These are phyloP conservation scores for Petunia axillaris DNA, from an alignment of 257 asterid genomes.

Conservation along the genomic window DNA sequence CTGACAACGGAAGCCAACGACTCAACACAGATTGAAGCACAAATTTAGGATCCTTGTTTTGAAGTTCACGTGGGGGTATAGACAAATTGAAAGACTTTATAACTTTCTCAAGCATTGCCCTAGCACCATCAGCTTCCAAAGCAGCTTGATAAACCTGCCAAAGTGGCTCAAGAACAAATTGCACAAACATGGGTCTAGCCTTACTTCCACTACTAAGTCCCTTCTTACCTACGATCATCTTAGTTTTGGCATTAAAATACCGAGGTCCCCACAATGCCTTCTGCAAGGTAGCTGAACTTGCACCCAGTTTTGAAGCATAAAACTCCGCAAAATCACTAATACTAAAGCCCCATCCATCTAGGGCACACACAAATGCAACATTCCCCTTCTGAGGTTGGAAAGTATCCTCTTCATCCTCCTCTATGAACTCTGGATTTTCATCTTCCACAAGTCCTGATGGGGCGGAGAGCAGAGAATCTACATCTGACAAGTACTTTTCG, in stretches of 20 bases:
- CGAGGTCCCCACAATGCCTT: conserved; percentile 92
- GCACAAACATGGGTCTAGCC: conserved; percentile 90
- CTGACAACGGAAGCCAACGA: conserved; percentile 91
- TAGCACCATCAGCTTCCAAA: conserved; percentile 58
- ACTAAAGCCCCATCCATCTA: conserved; percentile 96
- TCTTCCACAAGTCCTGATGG: conserved; percentile 51
- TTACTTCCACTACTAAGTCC: conserved; percentile 57
- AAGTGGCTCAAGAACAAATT: conserved; percentile 76
- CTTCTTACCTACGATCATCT: conserved; percentile 81
- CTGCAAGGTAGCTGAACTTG: conserved; percentile 62
- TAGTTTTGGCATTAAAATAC: conserved; percentile 65
- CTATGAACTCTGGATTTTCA: conserved; percentile 56
- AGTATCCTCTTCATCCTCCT: conserved; percentile 91
- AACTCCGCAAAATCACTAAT: conserved; percentile 66
- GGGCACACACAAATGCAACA: conserved; percentile 87
- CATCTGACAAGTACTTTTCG: conserved; percentile 90
- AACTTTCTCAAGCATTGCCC: conserved; percentile 64
- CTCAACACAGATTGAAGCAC: conserved; percentile 93
- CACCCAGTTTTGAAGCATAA: conserved; percentile 77
- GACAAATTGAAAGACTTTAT: conserved; percentile 71
- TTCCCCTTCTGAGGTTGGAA: conserved; percentile 98
- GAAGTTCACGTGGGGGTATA: conserved; percentile 88
- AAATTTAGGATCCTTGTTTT: conserved; percentile 71
- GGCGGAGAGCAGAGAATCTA: conserved; percentile 76
- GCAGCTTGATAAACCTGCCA: conserved; percentile 85